These are phyloP conservation scores for Microdochium trichocladiopsis DNA, from an alignment of 2,329 filamentous ascomycete genomes.

Conservation along the genomic window DNA sequence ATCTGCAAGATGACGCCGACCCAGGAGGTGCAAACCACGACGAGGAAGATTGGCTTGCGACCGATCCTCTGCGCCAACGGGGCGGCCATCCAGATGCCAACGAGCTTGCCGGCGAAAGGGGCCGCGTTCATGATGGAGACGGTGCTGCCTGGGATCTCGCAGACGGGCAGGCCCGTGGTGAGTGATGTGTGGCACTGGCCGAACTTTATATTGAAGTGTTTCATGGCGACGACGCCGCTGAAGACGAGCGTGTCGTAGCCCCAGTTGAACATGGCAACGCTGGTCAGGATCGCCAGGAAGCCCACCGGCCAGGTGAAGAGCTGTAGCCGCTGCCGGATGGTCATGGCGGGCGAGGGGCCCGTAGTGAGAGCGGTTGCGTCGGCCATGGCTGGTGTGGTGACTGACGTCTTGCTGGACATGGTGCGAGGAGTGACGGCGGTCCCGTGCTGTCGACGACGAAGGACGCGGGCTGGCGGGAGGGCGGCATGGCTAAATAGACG, in stretches of 20 bases:
- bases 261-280: not conserved
- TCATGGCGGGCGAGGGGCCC: not conserved
- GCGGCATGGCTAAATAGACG: too few relatives aligned
- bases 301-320: not conserved
- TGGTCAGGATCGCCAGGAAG: not conserved
- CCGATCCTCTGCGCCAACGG: not conserved
- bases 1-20: constrained; percentile 19
- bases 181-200: not conserved
- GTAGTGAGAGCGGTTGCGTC: not conserved
- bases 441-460: too few relatives aligned
- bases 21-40: not conserved
- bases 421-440: too few relatives aligned
- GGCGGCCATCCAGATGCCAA: not conserved
- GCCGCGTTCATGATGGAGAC: not conserved
- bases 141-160: not conserved
- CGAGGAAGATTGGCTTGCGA: not conserved
- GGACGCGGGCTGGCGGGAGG: too few relatives aligned
- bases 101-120: not conserved
- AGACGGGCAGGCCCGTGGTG: not conserved
- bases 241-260: not conserved
- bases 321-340: not conserved
- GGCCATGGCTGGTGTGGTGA: not conserved
- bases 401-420: not conserved
- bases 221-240: not conserved
- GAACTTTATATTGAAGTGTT: not conserved